Evolutionary conservation across 2,329 filamentous ascomycete species (phyloP).

Genomic region (Neonectria magnoliae): DNA sequence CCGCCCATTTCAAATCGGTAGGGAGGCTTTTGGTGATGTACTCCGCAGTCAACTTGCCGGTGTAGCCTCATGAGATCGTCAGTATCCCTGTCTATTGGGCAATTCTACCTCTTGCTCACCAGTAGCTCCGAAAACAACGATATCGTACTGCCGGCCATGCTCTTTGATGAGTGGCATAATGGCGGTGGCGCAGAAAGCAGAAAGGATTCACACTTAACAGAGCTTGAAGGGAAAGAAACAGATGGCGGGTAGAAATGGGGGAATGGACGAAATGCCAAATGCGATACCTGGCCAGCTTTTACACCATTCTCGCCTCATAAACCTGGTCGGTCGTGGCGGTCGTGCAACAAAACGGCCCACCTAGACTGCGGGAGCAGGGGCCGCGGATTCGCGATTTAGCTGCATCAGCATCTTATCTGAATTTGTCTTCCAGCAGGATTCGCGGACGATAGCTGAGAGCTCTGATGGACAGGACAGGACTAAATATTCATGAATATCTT

Average conservation of each 20-base stretch:
- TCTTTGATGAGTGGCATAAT: conserved; percentile 57
- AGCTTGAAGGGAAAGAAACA: not conserved
- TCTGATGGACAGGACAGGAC: not conserved
- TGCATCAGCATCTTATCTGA: conserved; percentile 30
- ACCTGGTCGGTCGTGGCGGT: conserved; percentile 10
- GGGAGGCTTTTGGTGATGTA: conserved; percentile 77
- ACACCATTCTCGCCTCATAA: conserved; percentile 18
- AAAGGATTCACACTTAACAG: not conserved
- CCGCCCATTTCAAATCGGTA: conserved; percentile 84
- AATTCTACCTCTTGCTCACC: conserved; percentile 50
- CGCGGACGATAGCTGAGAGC: not conserved
- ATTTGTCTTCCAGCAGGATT: not conserved
- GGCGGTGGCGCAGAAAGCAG: not conserved
- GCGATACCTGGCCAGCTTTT: conserved; percentile 21
- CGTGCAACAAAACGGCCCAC: conserved; percentile 26
- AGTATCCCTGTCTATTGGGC: conserved; percentile 11
- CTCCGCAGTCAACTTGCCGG: conserved; percentile 79
- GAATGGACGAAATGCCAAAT: conserved; percentile 6
- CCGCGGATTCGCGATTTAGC: conserved; percentile 5
- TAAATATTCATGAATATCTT: not conserved
- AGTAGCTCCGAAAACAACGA: conserved; percentile 67
- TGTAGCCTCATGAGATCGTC: conserved; percentile 71
- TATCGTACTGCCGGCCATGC: conserved; percentile 64
- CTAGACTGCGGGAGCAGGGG: conserved; percentile 8
- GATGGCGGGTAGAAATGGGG: not conserved